Conservation (phyloP, 352 stramenopile genomes). For the Pythium phragmitis region DNA sequence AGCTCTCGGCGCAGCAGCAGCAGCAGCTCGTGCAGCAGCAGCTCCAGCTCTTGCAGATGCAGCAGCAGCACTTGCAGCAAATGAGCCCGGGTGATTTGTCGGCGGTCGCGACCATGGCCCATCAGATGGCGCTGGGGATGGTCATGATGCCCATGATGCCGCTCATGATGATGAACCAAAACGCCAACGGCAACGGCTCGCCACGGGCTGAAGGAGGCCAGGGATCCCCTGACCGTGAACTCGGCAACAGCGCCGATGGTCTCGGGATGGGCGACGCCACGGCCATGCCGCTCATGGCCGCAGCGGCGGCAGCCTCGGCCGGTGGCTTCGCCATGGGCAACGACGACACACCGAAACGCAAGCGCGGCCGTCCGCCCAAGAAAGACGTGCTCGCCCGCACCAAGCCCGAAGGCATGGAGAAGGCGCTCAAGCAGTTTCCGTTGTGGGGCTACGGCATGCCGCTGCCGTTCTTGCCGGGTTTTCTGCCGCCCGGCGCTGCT, state of each 20-base stretch:
- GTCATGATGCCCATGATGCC: slow-evolving; percentile 83
- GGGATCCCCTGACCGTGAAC: slow-evolving; percentile 15
- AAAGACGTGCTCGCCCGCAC: slow-evolving; percentile 53
- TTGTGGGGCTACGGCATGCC: slow-evolving; percentile 63
- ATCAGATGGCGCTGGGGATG: slow-evolving; percentile 61
- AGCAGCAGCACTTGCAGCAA: slow-evolving; percentile 51
- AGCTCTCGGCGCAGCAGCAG: slow-evolving; percentile 46
- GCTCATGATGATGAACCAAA: slow-evolving; percentile 66
- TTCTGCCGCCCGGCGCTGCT: slow-evolving; percentile 36
- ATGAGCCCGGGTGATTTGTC: slow-evolving; percentile 54
- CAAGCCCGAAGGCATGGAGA: slow-evolving; percentile 46
- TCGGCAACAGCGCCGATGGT: slow-evolving; percentile 11
- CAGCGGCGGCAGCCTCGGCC: background rate
- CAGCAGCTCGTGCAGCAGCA: slow-evolving; percentile 66
- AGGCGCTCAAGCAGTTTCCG: slow-evolving; percentile 62
- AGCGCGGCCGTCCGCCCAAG: slow-evolving; percentile 65
- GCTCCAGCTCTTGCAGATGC: slow-evolving; percentile 55
- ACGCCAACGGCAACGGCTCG: slow-evolving; percentile 9
- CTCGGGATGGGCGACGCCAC: slow-evolving; percentile 19
- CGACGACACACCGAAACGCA: slow-evolving; percentile 64
- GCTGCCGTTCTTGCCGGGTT: slow-evolving; percentile 49
- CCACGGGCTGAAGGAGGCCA: slow-evolving; percentile 12
- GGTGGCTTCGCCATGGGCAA: slow-evolving; percentile 36
- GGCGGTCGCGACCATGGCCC: slow-evolving; percentile 49
- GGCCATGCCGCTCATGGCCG: slow-evolving; percentile 35